Base-by-base conservation (phyloP, 371 early-diverging fungal genomes). In the Gilbertella persicaria region DNA sequence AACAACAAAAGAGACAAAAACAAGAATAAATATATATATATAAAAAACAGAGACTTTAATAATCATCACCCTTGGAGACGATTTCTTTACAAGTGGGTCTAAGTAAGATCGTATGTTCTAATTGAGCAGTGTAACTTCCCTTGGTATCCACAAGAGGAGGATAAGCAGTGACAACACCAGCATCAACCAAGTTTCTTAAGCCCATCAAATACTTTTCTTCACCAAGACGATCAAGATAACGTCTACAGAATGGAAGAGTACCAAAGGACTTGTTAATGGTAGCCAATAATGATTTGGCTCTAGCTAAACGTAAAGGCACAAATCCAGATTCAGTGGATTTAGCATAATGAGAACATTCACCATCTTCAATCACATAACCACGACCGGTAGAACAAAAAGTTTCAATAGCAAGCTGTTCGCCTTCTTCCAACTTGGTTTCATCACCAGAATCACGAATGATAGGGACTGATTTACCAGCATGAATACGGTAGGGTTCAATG, bases 321-420 rank as follows among this genome's bases (percentile, higher is more conserved):
- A 79, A 84, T 7, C 77, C 75, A 33, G 80, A 71, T 47, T 92
- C 87, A 23, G 64, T 78, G 5, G 75, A 73, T 43, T 88, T 81
- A 50, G 91, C 90, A 73, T 97, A 99, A 64, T 99, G 99, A 49
- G 93, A 92, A 68, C 95, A 95, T 65, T 96, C 97, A 55, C 89
- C 86, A 55, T 94, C 96, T 61, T 99, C 98, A 49, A 80, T 68
- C 4, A 99, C 98, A 53, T 79, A 86, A 12, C 98, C 99, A 38
- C 83, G 88, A n/a, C 99, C 99, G 1, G 99, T 99, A 48, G 87
- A 91, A 55, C 99, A 98, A 74, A 99, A 99, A 14, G 99, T 99
- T 73, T 99, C 99, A 62, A 99, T 95, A 33, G 99, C 99, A 71
- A 90, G 91, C 60, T 90, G 89, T 73, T 98, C 98, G 53, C 95